A percentile compares a stretch with the other conserved stretches of the same genome.
phyloP scores from a whole-genome alignment of 257 asterid genomes.

The Plantago major region DNA sequence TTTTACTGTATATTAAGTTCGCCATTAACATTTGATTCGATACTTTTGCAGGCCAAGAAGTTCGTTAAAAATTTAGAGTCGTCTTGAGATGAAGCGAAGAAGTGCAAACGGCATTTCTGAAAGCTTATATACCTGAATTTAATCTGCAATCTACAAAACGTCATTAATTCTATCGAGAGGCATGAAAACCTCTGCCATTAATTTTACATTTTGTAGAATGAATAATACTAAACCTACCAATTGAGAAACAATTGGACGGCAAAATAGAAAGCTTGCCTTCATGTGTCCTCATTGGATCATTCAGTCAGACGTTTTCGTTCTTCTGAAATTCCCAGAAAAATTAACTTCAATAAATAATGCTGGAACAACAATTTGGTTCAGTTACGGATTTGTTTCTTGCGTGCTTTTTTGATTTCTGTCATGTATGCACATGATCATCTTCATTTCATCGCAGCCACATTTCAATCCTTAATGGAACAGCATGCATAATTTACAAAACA shows the following conservation, averaged over 20 bases:
- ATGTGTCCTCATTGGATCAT: slow-evolving; percentile 2
- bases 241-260: slow-evolving; percentile 13
- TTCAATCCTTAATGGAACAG: too few species aligned
- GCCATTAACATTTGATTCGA: background rate
- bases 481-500: too few species aligned
- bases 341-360: too few species aligned
- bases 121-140: background rate
- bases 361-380: too few species aligned
- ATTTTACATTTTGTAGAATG: slow-evolving; percentile 5
- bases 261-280: slow-evolving; percentile 10
- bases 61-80: slow-evolving; percentile 58
- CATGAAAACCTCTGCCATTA: slow-evolving; percentile 1
- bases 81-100: slow-evolving; percentile 30
- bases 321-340: background rate
- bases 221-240: slow-evolving; percentile 19
- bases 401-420: too few species aligned
- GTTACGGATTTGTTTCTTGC: too few species aligned
- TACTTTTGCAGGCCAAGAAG: slow-evolving; percentile 64
- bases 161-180: slow-evolving; percentile 7
- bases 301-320: slow-evolving; percentile 1
- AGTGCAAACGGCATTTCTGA: slow-evolving; percentile 9
- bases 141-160: slow-evolving; percentile 4
- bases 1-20: background rate
- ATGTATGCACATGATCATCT: too few species aligned
- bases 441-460: too few species aligned